A percentile compares a stretch with the other conserved stretches of the same genome.
Evolutionary conservation across 805 yeast genomes (phyloP).

Genomic region (Vanderwaltozyma polyspora): DNA sequence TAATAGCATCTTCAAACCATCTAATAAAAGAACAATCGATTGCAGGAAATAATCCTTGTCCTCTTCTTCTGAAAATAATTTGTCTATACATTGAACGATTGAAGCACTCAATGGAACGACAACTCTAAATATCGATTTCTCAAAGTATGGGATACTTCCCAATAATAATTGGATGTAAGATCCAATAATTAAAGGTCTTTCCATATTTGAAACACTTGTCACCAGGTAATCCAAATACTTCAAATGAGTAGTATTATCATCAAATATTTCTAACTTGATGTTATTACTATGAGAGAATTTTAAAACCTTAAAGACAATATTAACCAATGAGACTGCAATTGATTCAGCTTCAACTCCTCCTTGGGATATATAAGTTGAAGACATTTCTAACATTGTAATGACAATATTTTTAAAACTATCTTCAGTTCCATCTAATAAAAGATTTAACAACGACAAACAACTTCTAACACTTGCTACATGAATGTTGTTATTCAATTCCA

Average conservation of each 20-base stretch:
- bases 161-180: constrained; percentile 37
- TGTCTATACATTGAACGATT: constrained; percentile 19
- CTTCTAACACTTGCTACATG: constrained; percentile 32
- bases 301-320: constrained; percentile 24
- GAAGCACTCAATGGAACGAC: constrained; percentile 44
- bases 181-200: constrained; percentile 28
- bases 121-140: constrained; percentile 43
- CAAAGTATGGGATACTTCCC: constrained; percentile 39
- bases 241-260: constrained; percentile 23
- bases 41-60: constrained; percentile 33
- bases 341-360: constrained; percentile 20
- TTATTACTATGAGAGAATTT: constrained; percentile 22
- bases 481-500: constrained; percentile 26
- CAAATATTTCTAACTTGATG: constrained; percentile 23
- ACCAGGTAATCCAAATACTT: constrained; percentile 36
- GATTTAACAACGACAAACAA: constrained; percentile 35
- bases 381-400: constrained; percentile 30
- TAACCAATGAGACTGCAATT: constrained; percentile 24
- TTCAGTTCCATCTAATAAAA: constrained; percentile 49
- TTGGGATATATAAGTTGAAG: constrained; percentile 22
- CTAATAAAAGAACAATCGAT: constrained; percentile 34
- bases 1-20: constrained; percentile 59
- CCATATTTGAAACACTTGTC: constrained; percentile 36
- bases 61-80: constrained; percentile 11
- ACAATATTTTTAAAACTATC: constrained; percentile 37